Evolutionary conservation across 2,329 filamentous ascomycete genomes (phyloP), one percentile per base, ranked within the genome.

Genomic region (Coniochaeta sp.): DNA sequence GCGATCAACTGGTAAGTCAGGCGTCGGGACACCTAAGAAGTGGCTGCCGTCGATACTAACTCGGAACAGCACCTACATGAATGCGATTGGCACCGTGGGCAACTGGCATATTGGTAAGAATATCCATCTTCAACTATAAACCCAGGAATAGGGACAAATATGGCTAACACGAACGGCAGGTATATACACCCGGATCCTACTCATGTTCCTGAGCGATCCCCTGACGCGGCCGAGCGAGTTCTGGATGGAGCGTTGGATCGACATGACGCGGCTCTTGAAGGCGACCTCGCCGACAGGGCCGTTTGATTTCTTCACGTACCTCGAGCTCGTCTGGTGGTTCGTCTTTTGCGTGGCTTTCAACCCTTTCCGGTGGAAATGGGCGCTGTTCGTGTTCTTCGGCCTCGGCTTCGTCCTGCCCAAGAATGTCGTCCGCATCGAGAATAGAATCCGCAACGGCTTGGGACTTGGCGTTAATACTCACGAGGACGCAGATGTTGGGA

Each of bases 41-140:
- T 12, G n/a, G n/a, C 6, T 4, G 32, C 6, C 3, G 19, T 55
- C 47, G 10, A 28, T 1, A 24, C 40, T 57, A 42, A 59, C 40
- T 22, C 30, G 3, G 16, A 8, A 55, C 26, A 88, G 88, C 77
- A 95, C 90, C 0, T 96, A 93, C 65, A 78, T 92, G 60, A 86
- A 89, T 59, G 90, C 87, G 4, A 93, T 95, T 60, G 90, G 90
- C 0, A 89, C 88, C 0, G 89, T 95, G 1, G 89, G 91, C 0
- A 93, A 95, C 72, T 93, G 89, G 81, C 91, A 96, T 68, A 93
- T 96, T 54, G 91, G n/a, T n/a, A n/a, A n/a, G n/a, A n/a, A n/a
- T n/a, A n/a, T n/a, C n/a, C n/a, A n/a, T n/a, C n/a, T n/a, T n/a
- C n/a, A n/a, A n/a, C n/a, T n/a, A n/a, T n/a, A n/a, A n/a, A n/a